phyloP scores from a whole-genome alignment of 257 asterid genomes.

The Cinchona pubescens region DNA sequence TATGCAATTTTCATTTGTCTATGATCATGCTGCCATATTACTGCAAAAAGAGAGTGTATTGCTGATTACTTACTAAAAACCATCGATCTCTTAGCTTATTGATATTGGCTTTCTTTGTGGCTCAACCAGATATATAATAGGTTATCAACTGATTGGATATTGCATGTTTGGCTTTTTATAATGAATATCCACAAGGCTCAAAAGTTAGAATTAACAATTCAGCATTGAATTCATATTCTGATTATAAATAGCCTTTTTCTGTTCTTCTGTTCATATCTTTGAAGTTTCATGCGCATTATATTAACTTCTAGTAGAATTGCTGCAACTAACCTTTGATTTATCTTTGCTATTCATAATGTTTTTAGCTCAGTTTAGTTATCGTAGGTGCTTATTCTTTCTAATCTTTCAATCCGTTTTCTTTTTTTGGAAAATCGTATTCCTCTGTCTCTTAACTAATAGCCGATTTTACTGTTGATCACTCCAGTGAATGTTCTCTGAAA shows the following conservation, averaged over 20 bases:
- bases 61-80: background rate
- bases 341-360: background rate
- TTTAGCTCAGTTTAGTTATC: background rate
- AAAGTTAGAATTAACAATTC: background rate
- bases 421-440: background rate
- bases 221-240: background rate
- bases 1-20: background rate
- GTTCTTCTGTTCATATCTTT: too few species aligned
- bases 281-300: background rate
- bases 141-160: background rate
- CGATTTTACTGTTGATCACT: background rate
- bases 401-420: background rate
- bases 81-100: background rate
- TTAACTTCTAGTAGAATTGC: background rate
- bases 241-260: background rate
- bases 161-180: background rate
- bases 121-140: background rate
- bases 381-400: background rate
- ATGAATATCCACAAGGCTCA: background rate
- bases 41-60: background rate
- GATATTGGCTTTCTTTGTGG: background rate
- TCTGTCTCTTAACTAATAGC: background rate
- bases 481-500: conserved; percentile 63
- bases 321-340: background rate
- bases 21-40: background rate